A percentile compares a stretch with the other conserved stretches of the same genome.
These are phyloP conservation scores for Ascochyta rabiei DNA, from an alignment of 2,329 filamentous ascomycete species.

Conservation along the genomic window DNA sequence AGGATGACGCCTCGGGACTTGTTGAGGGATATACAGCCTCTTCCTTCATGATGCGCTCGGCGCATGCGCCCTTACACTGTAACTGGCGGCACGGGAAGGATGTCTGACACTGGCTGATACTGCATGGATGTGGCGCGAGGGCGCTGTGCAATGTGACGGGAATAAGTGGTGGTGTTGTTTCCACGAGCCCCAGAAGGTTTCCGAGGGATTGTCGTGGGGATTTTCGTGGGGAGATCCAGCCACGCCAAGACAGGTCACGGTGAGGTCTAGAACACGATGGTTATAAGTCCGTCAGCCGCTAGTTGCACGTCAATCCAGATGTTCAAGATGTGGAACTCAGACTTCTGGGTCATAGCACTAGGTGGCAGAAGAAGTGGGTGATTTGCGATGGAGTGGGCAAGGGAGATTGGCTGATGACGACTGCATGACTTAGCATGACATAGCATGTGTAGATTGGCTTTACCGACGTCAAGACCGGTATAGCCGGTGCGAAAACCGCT, in stretches of 20 bases:
- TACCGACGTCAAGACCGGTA: no score
- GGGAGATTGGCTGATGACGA: slow-evolving; percentile 1
- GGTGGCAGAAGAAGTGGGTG: background rate
- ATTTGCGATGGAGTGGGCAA: background rate
- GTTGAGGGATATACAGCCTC: slow-evolving; percentile 24
- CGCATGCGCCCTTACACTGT: slow-evolving; percentile 5
- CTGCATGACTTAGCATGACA: background rate
- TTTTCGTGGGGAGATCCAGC: slow-evolving; percentile 22
- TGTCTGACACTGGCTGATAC: slow-evolving; percentile 13
- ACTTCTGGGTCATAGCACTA: background rate
- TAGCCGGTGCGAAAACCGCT: no score
- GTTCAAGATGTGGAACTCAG: background rate
- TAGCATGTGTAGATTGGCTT: no score
- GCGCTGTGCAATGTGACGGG: slow-evolving; percentile 32
- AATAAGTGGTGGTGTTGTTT: slow-evolving; percentile 35
- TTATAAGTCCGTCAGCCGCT: background rate
- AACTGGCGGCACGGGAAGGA: slow-evolving; percentile 3
- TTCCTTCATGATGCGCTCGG: slow-evolving; percentile 20
- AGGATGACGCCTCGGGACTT: slow-evolving; percentile 26
- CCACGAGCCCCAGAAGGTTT: slow-evolving; percentile 25
- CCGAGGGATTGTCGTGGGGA: slow-evolving; percentile 19
- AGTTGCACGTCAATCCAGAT: background rate
- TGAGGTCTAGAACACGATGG: slow-evolving; percentile 6
- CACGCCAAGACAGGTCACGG: slow-evolving; percentile 17
- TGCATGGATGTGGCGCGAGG: slow-evolving; percentile 29